phyloP scores from a whole-genome alignment of 75 land plant genomes.

The Picea glauca region DNA sequence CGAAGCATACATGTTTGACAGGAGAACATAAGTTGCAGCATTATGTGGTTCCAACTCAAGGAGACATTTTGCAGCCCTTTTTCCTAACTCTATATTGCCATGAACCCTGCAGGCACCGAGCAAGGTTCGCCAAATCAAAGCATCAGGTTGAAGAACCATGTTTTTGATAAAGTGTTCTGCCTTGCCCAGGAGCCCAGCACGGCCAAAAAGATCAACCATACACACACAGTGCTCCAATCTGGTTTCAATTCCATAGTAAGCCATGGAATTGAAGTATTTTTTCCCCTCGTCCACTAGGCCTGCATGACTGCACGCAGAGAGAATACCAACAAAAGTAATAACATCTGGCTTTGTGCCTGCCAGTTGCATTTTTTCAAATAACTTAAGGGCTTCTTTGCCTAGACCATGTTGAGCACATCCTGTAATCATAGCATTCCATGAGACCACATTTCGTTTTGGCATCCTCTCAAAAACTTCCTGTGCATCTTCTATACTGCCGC shows the following conservation, averaged over 20 bases:
- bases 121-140: constrained; percentile 52
- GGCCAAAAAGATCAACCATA: constrained; percentile 63
- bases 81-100: constrained; percentile 39
- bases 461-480: constrained; percentile 30
- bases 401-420: constrained; percentile 69
- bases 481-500: constrained; percentile 57
- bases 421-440: constrained; percentile 72
- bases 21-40: constrained; percentile 44
- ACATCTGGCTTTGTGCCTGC: constrained; percentile 42
- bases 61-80: constrained; percentile 46
- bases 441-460: constrained; percentile 40
- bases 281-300: constrained; percentile 47
- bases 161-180: constrained; percentile 33
- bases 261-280: constrained; percentile 41
- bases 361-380: constrained; percentile 42
- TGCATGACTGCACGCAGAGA: constrained; percentile 59
- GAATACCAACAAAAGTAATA: constrained; percentile 50
- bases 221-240: constrained; percentile 55
- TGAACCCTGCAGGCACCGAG: constrained; percentile 48
- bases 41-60: constrained; percentile 43
- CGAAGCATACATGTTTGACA: constrained; percentile 56
- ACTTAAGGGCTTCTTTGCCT: constrained; percentile 30
- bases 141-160: constrained; percentile 55
- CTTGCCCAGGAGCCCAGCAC: constrained; percentile 45
- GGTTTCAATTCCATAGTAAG: constrained; percentile 26